A percentile compares a stretch with the other conserved stretches of the same genome.
phyloP scores from a whole-genome alignment of 768 basidiomycete species.

The Agrocybe praecox region DNA sequence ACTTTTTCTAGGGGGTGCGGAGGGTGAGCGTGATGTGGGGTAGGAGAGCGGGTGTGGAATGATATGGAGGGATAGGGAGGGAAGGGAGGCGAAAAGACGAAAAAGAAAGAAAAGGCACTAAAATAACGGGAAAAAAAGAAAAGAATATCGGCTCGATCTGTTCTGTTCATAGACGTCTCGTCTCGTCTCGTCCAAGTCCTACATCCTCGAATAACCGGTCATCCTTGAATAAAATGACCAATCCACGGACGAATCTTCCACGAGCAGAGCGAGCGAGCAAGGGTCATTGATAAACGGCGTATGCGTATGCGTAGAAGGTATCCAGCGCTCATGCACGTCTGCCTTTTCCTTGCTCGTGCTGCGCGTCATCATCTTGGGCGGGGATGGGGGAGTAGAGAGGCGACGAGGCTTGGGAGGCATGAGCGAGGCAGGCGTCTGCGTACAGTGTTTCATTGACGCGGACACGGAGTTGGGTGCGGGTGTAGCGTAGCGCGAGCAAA shows the following conservation, averaged over 20 bases:
- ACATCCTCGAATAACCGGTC: too few relatives aligned
- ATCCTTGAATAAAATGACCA: too few relatives aligned
- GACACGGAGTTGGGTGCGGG: slow-evolving; percentile 31
- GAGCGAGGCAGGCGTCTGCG: slow-evolving; percentile 19
- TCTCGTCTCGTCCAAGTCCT: too few relatives aligned
- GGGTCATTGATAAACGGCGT: too few relatives aligned
- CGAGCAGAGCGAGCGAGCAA: too few relatives aligned
- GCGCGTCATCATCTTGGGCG: slow-evolving; percentile 57
- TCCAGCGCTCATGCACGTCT: too few relatives aligned
- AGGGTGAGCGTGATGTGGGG: neutral
- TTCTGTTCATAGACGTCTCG: too few relatives aligned
- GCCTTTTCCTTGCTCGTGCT: too few relatives aligned
- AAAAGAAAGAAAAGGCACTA: too few relatives aligned
- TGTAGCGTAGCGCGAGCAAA: slow-evolving; percentile 34
- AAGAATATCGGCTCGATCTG: neutral
- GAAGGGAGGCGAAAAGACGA: too few relatives aligned
- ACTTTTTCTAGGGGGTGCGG: neutral
- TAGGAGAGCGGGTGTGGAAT: slow-evolving; percentile 11
- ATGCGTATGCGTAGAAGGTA: neutral
- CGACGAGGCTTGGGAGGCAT: slow-evolving; percentile 29
- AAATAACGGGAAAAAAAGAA: slow-evolving; percentile 3
- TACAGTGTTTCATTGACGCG: slow-evolving; percentile 28
- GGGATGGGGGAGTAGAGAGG: slow-evolving; percentile 22
- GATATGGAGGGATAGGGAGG: too few relatives aligned
- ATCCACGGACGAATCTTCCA: neutral